Percentiles rank a stretch among this genome's conserved stretches.
Conservation (phyloP, 78 protist species). For the Polysphondylium violaceum region DNA sequence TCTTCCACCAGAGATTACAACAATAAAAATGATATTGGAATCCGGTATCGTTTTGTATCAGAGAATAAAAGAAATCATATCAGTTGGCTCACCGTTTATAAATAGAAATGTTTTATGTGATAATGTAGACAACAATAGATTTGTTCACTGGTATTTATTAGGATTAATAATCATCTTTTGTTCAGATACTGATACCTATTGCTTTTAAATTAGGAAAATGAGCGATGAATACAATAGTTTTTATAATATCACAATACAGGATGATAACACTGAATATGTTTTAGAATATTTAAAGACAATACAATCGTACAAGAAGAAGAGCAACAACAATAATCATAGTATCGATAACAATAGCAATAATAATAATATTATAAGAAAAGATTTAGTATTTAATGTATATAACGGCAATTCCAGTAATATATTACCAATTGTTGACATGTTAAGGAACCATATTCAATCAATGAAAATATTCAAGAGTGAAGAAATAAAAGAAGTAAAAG, state of each 20-base stretch:
- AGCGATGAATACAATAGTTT: not conserved
- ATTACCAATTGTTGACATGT: not conserved
- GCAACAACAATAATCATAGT: too few species aligned
- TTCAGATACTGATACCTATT: not conserved
- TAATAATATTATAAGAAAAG: not conserved
- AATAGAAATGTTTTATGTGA: not conserved
- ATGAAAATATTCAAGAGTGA: too few species aligned
- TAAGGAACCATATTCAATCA: not conserved
- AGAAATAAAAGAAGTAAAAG: not conserved
- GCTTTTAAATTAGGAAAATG: not conserved
- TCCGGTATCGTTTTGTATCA: too few species aligned
- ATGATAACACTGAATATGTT: not conserved
- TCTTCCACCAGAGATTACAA: not conserved
- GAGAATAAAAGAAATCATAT: too few species aligned
- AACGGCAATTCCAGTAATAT: not conserved
- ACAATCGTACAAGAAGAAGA: not conserved
- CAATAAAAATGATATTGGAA: not conserved
- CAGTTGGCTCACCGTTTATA: not conserved
- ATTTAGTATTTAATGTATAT: too few species aligned
- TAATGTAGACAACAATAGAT: not conserved
- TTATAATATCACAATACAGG: not conserved
- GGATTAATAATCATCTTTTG: not conserved
- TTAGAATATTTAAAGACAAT: too few species aligned
- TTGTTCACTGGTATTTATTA: not conserved
- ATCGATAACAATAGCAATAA: not conserved